These are phyloP conservation scores for Aspergillus phoenicis DNA, from an alignment of 2,329 filamentous ascomycete genomes.

Conservation along the genomic window DNA sequence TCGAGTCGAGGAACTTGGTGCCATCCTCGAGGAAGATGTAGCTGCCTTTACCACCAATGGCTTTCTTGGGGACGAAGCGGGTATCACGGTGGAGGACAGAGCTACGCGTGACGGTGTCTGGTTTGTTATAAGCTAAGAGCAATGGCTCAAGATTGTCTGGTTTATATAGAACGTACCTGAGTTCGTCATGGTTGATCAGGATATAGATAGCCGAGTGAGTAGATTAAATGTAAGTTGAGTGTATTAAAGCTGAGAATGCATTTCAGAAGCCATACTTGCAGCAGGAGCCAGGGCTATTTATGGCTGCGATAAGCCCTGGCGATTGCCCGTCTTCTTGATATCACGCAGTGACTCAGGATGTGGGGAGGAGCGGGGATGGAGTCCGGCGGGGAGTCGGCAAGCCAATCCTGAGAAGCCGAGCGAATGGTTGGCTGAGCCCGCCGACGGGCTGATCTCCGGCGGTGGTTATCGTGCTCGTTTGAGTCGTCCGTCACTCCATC, in stretches of 20 bases:
- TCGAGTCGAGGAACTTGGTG: constrained; percentile 68
- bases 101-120: constrained; percentile 19
- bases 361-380: constrained; percentile 13
- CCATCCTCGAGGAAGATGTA: constrained; percentile 59
- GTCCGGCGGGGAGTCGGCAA: constrained; percentile 29
- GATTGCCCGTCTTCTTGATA: not conserved
- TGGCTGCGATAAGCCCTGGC: not conserved
- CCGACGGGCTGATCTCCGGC: constrained; percentile 14
- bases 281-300: constrained; percentile 1
- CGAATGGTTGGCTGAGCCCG: constrained; percentile 26
- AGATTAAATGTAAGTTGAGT: not conserved
- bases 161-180: constrained; percentile 8
- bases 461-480: not conserved
- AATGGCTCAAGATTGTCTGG: not conserved
- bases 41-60: constrained; percentile 53
- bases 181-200: not conserved
- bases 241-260: not conserved
- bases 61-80: constrained; percentile 49
- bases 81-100: constrained; percentile 58
- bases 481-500: not conserved
- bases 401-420: constrained; percentile 34
- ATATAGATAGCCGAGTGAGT: not conserved
- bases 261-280: not conserved
- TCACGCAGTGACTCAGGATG: constrained; percentile 2
- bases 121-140: not conserved